Conservation (phyloP, 768 basidiomycete species). For the Mycena maculata region DNA sequence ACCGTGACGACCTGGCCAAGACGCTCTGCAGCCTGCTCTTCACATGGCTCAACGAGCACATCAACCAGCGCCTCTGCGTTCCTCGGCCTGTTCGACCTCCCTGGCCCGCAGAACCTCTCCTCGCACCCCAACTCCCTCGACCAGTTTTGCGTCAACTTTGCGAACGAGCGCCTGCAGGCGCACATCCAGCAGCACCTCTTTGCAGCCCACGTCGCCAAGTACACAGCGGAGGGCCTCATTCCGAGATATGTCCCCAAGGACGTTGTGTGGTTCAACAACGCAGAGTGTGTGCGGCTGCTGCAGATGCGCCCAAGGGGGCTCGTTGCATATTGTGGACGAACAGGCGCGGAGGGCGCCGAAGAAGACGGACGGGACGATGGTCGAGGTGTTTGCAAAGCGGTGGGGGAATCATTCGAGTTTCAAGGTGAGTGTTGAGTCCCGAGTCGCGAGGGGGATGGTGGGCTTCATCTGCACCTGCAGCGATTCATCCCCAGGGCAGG, state of each 20-base stretch:
- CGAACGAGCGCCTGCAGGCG: conserved; percentile 90
- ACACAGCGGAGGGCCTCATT: conserved; percentile 84
- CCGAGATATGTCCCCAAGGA: conserved; percentile 55
- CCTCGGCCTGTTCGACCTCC: conserved; percentile 94
- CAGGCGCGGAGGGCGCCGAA: conserved; percentile 87
- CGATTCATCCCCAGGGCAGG: no score
- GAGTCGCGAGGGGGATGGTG: no score
- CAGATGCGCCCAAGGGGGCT: conserved; percentile 89
- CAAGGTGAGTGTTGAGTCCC: conserved; percentile 54
- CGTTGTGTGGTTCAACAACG: conserved; percentile 88
- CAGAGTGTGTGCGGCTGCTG: conserved; percentile 88
- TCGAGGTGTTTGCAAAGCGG: conserved; percentile 92
- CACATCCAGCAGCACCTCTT: conserved; percentile 85
- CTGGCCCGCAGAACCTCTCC: conserved; percentile 91
- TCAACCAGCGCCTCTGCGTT: conserved; percentile 97
- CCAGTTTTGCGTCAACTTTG: conserved; percentile 94
- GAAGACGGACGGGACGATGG: conserved; percentile 94
- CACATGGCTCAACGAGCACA: conserved; percentile 95
- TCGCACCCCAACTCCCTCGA: conserved; percentile 92
- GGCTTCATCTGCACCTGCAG: no score
- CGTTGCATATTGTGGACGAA: conserved; percentile 98
- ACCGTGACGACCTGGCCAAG: conserved; percentile 94
- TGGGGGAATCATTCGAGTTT: conserved; percentile 96
- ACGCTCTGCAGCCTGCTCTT: conserved; percentile 95
- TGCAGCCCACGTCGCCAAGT: conserved; percentile 85